Conservation (phyloP, 768 basidiomycete genomes). For the Amanita rimosa region DNA sequence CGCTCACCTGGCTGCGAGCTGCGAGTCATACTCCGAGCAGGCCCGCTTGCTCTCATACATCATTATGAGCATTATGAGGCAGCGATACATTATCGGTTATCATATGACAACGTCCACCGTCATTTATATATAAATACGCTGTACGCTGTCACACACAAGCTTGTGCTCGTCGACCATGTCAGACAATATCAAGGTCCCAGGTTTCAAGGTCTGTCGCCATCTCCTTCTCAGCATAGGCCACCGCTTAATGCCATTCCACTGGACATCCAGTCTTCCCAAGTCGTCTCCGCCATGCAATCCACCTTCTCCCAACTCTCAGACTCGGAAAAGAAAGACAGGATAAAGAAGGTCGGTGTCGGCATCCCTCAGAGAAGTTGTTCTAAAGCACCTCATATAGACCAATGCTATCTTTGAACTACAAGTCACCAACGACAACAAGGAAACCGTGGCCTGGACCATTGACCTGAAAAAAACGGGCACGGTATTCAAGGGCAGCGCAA, state of each 20-base stretch:
- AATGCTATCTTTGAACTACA: conserved; percentile 84
- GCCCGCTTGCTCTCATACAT: no score
- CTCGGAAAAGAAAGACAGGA: conserved; percentile 51
- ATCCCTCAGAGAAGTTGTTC: background rate
- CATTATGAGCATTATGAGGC: no score
- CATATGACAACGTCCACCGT: conserved; percentile 1
- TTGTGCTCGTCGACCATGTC: no score
- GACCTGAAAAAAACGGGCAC: conserved; percentile 81
- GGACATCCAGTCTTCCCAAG: conserved; percentile 49
- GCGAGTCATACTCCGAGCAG: no score
- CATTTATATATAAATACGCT: background rate
- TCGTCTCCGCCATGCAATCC: conserved; percentile 40
- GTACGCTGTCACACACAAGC: no score
- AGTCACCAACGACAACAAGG: conserved; percentile 60
- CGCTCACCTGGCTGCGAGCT: no score
- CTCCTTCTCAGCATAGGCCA: background rate
- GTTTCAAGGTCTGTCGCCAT: conserved; percentile 49
- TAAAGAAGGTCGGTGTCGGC: conserved; percentile 57
- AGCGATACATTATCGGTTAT: no score
- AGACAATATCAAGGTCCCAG: conserved; percentile 53
- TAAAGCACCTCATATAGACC: conserved; percentile 31
- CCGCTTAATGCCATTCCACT: background rate
- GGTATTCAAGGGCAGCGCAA: conserved; percentile 63
- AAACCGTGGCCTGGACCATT: conserved; percentile 79
- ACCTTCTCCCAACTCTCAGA: conserved; percentile 45